Evolutionary conservation across 495 filamentous ascomycete genomes (phyloP), one percentile per base, ranked within the genome.

Genomic region (Friedmanniomyces endolithicus): DNA sequence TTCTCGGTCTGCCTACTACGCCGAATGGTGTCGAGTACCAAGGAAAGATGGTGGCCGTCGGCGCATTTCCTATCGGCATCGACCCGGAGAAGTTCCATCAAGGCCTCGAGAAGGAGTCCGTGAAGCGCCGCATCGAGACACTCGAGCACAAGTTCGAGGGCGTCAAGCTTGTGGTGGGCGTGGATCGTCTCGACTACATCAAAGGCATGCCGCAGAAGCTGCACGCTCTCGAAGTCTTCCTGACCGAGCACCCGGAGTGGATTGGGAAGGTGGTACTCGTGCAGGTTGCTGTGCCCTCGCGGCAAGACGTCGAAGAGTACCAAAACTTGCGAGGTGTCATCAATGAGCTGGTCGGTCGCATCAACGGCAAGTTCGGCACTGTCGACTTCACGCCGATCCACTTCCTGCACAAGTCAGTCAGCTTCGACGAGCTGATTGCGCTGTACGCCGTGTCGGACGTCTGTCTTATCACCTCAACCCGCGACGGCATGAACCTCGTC

Each of bases 401-500:
- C 64, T 95, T 94, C 71, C 81, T 95, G 69, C 89, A 95, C 70
- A 86, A 94, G 61, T 89, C 85, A 6, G 85, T 95, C 60, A 71
- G 77, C 11, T 94, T 94, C 65, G 82, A 88, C 44, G 90, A 97
- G 67, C 76, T 97, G n/a, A 85, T 88, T 24, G 90, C 90, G 0
- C 72, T 97, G 1, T 97, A 97, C 62, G 85, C 87, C 27, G 78
- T 95, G 35, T 87, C 86, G 11, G 90, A 95, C 66, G 85, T 85
- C 41, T 97, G 90, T 64, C 75, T 97, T 6, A 84, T 95, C 47
- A 86, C 85, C 14, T 95, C 88, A 0, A 94, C 85, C 1, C 78
- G 90, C n/a, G 90, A 95, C 64, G 90, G 90, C 55, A 95, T 97
- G 90, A 97, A 97, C 65, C 78, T 95, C 11, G 90, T 97, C 23